phyloP scores from a whole-genome alignment of 192 early-diverging fungal species.

The Umbelopsis sp. region DNA sequence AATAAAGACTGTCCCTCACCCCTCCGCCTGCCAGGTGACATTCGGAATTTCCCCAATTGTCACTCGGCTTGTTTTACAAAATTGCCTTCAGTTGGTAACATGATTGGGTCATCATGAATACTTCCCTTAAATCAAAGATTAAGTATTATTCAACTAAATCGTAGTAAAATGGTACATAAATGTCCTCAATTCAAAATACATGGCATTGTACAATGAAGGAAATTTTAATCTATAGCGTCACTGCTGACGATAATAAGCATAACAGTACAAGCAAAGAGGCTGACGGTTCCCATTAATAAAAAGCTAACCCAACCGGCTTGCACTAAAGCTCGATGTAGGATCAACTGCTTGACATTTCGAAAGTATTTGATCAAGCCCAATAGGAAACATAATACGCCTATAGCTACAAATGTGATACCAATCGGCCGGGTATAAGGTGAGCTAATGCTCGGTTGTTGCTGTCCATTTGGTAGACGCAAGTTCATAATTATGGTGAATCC shows the following conservation, averaged over 20 bases:
- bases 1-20: neutral
- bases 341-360: slow-evolving; percentile 20
- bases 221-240: neutral
- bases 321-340: slow-evolving; percentile 13
- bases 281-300: slow-evolving; percentile 19
- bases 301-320: slow-evolving; percentile 38
- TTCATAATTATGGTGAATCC: slow-evolving; percentile 35
- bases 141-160: no score
- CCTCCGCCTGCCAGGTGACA: slow-evolving; percentile 7
- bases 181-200: no score
- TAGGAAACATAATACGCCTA: slow-evolving; percentile 25
- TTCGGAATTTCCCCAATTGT: slow-evolving; percentile 12
- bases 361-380: slow-evolving; percentile 31
- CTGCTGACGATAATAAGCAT: slow-evolving; percentile 21
- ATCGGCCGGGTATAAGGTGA: slow-evolving; percentile 8
- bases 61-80: neutral
- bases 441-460: neutral
- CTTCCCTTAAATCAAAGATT: no score
- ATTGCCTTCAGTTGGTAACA: neutral
- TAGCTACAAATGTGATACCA: slow-evolving; percentile 30
- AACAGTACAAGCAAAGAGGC: slow-evolving; percentile 24
- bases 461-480: slow-evolving; percentile 24
- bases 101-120: neutral
- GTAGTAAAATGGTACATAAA: no score
- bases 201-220: no score